Evolutionary conservation across 192 early-diverging fungal genomes (phyloP).

Genomic region (Entophlyctis helioformis): DNA sequence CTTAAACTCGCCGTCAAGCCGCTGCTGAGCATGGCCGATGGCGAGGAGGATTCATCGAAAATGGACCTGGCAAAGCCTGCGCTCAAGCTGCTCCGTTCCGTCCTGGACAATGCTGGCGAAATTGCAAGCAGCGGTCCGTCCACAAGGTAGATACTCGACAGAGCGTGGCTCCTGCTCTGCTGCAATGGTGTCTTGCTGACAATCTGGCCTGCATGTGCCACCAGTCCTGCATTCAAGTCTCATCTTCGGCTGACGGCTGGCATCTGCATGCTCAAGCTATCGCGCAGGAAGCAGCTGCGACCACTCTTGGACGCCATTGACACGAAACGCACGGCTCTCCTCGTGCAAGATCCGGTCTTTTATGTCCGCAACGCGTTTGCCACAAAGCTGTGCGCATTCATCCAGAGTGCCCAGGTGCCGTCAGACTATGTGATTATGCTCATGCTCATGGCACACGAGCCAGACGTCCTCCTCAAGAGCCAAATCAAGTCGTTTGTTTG

Average conservation of each 20-base stretch:
- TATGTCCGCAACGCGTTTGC: conserved; percentile 66
- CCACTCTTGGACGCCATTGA: conserved; percentile 39
- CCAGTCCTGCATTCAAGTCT: conserved; percentile 36
- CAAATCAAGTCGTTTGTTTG: conserved; percentile 43
- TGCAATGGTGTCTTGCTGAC: not conserved
- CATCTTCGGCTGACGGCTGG: conserved; percentile 61
- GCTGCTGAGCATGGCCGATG: conserved; percentile 29
- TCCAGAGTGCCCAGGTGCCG: conserved; percentile 47
- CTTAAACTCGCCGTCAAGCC: conserved; percentile 58
- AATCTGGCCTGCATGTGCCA: not conserved
- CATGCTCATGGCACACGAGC: conserved; percentile 78
- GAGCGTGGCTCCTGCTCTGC: not conserved
- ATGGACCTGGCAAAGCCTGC: conserved; percentile 32
- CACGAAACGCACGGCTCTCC: conserved; percentile 42
- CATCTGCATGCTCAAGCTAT: conserved; percentile 48
- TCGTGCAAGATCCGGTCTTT: conserved; percentile 64
- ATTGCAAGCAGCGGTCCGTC: conserved; percentile 12
- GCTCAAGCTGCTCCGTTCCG: conserved; percentile 45
- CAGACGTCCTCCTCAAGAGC: conserved; percentile 52
- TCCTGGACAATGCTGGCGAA: conserved; percentile 58
- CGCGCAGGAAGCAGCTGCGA: conserved; percentile 29
- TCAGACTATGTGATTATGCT: conserved; percentile 58
- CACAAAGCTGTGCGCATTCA: conserved; percentile 56
- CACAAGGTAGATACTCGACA: not conserved
- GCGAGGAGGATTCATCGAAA: conserved; percentile 12